Evolutionary conservation across 495 filamentous ascomycete species (phyloP).

Genomic region (Letharia columbiana): DNA sequence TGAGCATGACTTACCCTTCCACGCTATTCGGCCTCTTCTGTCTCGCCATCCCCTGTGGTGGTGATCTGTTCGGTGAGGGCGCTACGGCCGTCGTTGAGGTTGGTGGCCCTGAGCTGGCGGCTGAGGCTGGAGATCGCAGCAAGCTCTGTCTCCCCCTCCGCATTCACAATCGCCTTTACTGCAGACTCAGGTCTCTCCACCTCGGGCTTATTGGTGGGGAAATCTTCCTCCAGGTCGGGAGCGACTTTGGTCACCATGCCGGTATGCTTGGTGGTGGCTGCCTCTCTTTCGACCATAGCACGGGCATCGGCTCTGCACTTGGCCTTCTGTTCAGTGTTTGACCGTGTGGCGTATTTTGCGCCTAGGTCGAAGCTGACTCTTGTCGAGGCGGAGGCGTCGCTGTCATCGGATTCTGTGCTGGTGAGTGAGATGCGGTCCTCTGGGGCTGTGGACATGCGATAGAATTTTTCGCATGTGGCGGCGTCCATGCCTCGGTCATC

Average conservation of each 20-base stretch:
- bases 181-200: too few species aligned
- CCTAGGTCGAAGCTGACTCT: background rate
- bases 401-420: background rate
- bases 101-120: background rate
- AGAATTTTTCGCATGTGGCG: background rate
- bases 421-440: too few species aligned
- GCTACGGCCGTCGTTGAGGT: background rate
- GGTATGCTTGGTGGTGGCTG: background rate
- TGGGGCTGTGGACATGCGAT: background rate
- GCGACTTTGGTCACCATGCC: too few species aligned
- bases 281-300: background rate
- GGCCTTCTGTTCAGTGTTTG: background rate
- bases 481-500: background rate
- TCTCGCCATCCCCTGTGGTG: background rate
- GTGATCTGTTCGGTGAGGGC: background rate
- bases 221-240: too few species aligned
- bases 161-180: too few species aligned
- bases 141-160: too few species aligned
- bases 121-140: background rate
- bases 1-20: background rate
- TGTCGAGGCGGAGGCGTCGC: background rate
- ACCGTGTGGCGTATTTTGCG: background rate
- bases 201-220: too few species aligned
- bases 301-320: background rate
- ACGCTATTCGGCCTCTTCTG: background rate